These are phyloP conservation scores for Penicillium mononematosum DNA, from an alignment of 495 filamentous ascomycete species.

Conservation along the genomic window DNA sequence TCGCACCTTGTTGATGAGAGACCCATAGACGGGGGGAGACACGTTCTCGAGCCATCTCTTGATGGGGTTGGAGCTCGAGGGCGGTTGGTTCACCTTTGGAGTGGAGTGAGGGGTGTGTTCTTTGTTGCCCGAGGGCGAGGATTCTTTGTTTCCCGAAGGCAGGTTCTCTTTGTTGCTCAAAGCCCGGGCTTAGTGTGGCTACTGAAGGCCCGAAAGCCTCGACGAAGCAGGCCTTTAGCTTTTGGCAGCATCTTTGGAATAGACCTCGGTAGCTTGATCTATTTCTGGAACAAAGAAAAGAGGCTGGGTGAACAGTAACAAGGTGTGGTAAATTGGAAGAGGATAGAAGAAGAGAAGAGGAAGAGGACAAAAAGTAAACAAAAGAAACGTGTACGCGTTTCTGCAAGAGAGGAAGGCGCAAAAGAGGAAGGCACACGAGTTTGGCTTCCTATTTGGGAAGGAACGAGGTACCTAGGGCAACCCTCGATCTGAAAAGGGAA, in stretches of 20 bases:
- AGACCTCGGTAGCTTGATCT: slow-evolving; percentile 1
- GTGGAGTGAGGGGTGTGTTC: background rate
- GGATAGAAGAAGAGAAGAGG: background rate
- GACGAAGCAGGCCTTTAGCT: background rate
- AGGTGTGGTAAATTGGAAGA: background rate
- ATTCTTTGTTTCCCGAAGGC: background rate
- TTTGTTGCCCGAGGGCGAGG: background rate
- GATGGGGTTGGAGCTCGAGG: background rate
- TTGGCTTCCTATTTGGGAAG: background rate
- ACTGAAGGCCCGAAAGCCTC: background rate
- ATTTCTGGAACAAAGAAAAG: slow-evolving; percentile 9
- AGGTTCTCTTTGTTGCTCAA: background rate
- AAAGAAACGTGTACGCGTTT: background rate
- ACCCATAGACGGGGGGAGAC: background rate
- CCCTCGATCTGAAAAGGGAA: too few species aligned
- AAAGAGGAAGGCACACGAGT: background rate
- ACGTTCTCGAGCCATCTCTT: background rate
- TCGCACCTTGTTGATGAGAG: background rate
- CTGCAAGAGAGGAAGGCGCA: background rate
- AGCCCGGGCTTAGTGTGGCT: background rate
- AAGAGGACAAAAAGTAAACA: background rate
- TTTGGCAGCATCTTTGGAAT: background rate
- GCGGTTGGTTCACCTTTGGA: background rate
- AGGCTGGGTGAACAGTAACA: background rate
- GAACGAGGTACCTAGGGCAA: background rate